These are phyloP conservation scores for Mycena olivaceomarginata DNA, from an alignment of 768 basidiomycete species.

Conservation along the genomic window DNA sequence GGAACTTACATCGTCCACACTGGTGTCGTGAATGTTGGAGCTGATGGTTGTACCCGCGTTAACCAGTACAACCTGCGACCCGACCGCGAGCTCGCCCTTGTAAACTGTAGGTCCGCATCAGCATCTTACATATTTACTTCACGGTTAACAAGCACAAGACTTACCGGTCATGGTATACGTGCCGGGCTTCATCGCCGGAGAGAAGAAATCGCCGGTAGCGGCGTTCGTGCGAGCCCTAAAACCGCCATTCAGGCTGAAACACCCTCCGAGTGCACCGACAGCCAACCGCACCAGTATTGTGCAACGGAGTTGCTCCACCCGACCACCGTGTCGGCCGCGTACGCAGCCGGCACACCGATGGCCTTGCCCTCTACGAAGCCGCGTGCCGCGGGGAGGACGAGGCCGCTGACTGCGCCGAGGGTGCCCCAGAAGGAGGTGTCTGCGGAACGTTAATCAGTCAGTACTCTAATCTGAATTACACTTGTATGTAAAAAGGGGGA, in stretches of 20 bases:
- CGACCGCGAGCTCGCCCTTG: conserved; percentile 58
- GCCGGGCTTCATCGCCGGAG: conserved; percentile 66
- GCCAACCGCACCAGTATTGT: conserved; percentile 52
- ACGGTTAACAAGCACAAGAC: conserved; percentile 5
- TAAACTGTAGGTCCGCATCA: conserved; percentile 51
- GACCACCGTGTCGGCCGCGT: conserved; percentile 46
- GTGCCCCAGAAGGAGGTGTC: conserved; percentile 55
- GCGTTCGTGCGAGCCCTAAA: conserved; percentile 50
- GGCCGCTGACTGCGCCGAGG: conserved; percentile 46
- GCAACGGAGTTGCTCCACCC: conserved; percentile 55
- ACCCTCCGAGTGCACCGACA: not conserved
- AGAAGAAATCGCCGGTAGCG: conserved; percentile 55
- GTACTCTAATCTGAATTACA: too few species aligned
- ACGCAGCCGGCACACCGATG: conserved; percentile 50
- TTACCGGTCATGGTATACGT: conserved; percentile 65
- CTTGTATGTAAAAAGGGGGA: not conserved
- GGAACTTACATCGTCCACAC: not conserved
- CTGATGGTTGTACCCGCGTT: conserved; percentile 50
- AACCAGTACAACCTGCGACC: conserved; percentile 50
- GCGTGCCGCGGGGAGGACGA: conserved; percentile 49
- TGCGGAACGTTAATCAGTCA: too few species aligned
- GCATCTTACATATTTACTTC: not conserved
- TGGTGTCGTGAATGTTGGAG: conserved; percentile 49
- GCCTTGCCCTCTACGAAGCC: conserved; percentile 56
- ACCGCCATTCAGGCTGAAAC: not conserved